phyloP scores from a whole-genome alignment of 1,139 yeast genomes.

The Scheffersomyces illinoinensis region DNA sequence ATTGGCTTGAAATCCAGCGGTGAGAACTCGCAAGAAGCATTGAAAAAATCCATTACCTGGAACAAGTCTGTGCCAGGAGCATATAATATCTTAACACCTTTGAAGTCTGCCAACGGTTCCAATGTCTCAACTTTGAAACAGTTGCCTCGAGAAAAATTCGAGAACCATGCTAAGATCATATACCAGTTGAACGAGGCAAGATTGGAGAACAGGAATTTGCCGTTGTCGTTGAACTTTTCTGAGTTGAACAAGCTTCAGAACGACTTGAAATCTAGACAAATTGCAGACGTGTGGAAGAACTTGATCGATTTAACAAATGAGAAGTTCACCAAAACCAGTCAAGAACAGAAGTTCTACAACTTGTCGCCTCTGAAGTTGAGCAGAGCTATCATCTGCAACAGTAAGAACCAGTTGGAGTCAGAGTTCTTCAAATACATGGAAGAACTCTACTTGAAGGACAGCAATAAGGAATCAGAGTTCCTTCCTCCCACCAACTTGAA shows the following conservation, averaged over 20 bases:
- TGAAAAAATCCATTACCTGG: slow-evolving; percentile 33
- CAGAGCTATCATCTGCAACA: slow-evolving; percentile 53
- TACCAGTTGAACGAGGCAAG: slow-evolving; percentile 71
- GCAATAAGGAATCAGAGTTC: slow-evolving; percentile 52
- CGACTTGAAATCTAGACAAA: slow-evolving; percentile 62
- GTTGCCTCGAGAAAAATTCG: slow-evolving; percentile 60
- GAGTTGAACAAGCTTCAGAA: slow-evolving; percentile 51
- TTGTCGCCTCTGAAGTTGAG: slow-evolving; percentile 27
- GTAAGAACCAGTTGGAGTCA: slow-evolving; percentile 63
- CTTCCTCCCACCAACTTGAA: slow-evolving; percentile 66
- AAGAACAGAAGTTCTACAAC: slow-evolving; percentile 47
- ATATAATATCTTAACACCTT: slow-evolving; percentile 38
- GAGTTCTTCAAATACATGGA: slow-evolving; percentile 81
- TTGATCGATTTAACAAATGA: slow-evolving; percentile 46
- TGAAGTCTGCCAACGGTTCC: slow-evolving; percentile 14
- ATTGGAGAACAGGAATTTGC: slow-evolving; percentile 49
- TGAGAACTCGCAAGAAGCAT: slow-evolving; percentile 8
- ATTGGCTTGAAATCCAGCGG: slow-evolving; percentile 47
- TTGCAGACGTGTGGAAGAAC: slow-evolving; percentile 66
- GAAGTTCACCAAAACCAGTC: slow-evolving; percentile 31
- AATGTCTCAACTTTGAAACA: slow-evolving; percentile 28
- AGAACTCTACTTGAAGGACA: slow-evolving; percentile 62
- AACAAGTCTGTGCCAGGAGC: slow-evolving; percentile 36
- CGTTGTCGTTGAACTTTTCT: slow-evolving; percentile 53
- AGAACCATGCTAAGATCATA: slow-evolving; percentile 70